Base-by-base conservation (phyloP, 495 filamentous ascomycete species). In the Cenococcum geophilum region DNA sequence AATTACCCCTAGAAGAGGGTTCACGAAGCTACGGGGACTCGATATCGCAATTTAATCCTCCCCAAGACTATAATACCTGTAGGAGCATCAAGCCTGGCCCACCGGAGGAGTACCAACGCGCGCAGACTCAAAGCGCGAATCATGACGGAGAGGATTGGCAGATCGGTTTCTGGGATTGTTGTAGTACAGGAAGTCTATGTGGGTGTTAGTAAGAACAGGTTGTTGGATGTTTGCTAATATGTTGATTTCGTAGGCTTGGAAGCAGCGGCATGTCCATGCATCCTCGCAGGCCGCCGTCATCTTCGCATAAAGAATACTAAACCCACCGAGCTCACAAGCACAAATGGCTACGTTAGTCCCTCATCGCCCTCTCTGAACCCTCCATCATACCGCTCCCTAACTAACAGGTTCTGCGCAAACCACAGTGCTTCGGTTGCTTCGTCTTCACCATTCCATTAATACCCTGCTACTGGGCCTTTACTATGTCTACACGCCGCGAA, bases 111-210 rank as follows among this genome's bases (percentile, higher is more conserved):
- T 18, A 18, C 5, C 18, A 14, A 12, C 9, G 1, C n/a, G 45
- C n/a, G 45, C 9, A 22, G 16, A 14, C 18, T 9, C 16, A 20
- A 22, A 1, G 22, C 16, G 22, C 16, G 45, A n/a, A 49, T 12
- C 16, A 47, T 16, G 45, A 49, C 18, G 45, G 45, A 22, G 45
- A 49, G 45, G 45, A 49, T 49, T 49, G 45, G 45, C 45, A 49
- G 9, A 22, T 18, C 14, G 18, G 18, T 8, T 22, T 49, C 5
- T 49, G 6, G 18, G 45, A 22, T 18, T 49, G 45, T 14, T 49
- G 45, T 49, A 16, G 1, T 18, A 22, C 45, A 22, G 22, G 6
- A 6, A 49, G 45, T 49, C 22, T 49, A 49, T 49, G 45, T 49
- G 45, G 22, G 45, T 49, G 16, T 22, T 18, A 14, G 16, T 22